Evolutionary conservation across 768 basidiomycete genomes (phyloP), one percentile per base, ranked within the genome.

Genomic region (Tricholoma bakamatsutake): DNA sequence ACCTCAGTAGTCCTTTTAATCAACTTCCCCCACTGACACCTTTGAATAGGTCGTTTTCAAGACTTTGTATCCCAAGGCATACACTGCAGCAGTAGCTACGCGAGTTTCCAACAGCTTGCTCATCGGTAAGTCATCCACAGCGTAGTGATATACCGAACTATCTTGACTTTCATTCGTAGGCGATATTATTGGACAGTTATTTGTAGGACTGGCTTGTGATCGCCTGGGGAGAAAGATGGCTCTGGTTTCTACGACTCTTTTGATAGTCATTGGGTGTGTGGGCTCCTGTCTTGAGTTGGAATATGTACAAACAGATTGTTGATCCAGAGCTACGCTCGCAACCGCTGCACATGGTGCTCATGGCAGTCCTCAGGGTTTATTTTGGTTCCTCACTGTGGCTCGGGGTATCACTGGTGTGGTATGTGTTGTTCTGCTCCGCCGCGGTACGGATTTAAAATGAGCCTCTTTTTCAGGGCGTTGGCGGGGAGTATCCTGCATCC

Each of bases 401-500:
- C 75, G 71, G 70, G 88, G 88, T 40, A 76, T 88, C 33, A 86
- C 85, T 24, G 85, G 85, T 17, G 69, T 86, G 46, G 84, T 84
- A 59, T 64, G 80, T 66, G 45, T 50, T 52, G 11, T 15, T 39
- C 18, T 24, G 2, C 27, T 48, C 13, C 27, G 9, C 40, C 55
- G 30, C 43, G 34, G 9, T 35, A 35, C 34, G 1, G 10, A 35
- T 35, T 35, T 13, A 35, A 35, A n/a, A 35, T 11, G 9, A 5
- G 18, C 10, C 34, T 43, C 21, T 13, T 24, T n/a, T n/a, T 17
- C 53, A 85, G 77, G 87, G 87, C 56, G 86, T 87, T 11, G 87
- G 87, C 34, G 87, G 87, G 24, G 87, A 90, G 71, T 90, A 90
- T 67, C 87, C 88, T 0, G 85, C 84, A 5, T 85, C 83, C 5